phyloP scores from a whole-genome alignment of 257 asterid genomes.

The Salvia rosmarinus region DNA sequence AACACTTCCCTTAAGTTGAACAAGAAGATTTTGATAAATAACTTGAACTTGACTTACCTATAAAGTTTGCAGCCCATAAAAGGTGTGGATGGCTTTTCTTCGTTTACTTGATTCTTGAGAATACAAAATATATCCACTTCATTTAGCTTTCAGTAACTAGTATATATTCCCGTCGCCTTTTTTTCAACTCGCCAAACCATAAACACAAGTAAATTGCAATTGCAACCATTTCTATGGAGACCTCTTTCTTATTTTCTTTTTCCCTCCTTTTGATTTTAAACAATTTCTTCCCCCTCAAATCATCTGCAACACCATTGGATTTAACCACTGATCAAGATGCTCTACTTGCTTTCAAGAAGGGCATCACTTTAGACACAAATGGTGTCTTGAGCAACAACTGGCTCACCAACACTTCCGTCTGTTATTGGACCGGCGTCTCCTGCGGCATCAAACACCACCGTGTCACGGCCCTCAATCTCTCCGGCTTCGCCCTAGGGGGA shows the following conservation, averaged over 20 bases:
- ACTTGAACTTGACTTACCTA: too few species aligned
- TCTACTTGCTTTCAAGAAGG: conserved; percentile 40
- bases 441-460: conserved; percentile 35
- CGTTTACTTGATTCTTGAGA: too few species aligned
- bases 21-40: too few species aligned
- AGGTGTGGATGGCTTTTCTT: too few species aligned
- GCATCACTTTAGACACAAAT: conserved; percentile 39
- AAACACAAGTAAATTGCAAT: background rate
- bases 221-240: background rate
- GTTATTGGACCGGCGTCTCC: conserved; percentile 43
- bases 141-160: background rate
- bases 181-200: background rate
- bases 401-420: background rate
- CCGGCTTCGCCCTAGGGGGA: conserved; percentile 31
- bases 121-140: background rate
- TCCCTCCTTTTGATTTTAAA: background rate
- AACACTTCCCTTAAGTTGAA: too few species aligned
- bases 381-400: conserved; percentile 30
- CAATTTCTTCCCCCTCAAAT: background rate
- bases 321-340: conserved; percentile 36
- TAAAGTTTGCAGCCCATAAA: too few species aligned
- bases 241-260: background rate
- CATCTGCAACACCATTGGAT: background rate
- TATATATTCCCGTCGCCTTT: background rate
- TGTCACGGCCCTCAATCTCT: conserved; percentile 38